These are phyloP conservation scores for Exophiala oligosperma DNA, from an alignment of 2,329 filamentous ascomycete species.

Conservation along the genomic window DNA sequence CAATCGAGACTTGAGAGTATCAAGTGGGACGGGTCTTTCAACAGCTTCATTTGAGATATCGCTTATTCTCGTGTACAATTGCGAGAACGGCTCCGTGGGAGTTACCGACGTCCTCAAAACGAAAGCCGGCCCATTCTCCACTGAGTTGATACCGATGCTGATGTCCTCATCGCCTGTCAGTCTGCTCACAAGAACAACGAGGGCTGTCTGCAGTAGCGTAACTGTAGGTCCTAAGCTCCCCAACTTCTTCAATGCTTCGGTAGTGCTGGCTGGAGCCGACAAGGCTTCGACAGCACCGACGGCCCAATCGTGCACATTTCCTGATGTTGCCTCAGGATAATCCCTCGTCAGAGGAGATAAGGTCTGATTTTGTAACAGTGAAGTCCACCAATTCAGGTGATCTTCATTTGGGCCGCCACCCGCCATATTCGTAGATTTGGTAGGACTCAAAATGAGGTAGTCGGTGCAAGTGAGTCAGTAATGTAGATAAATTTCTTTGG, in stretches of 20 bases:
- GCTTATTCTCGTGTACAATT: conserved; percentile 42
- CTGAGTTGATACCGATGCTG: conserved; percentile 45
- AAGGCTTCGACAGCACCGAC: conserved; percentile 47
- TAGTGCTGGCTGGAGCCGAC: conserved; percentile 37
- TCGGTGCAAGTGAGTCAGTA: too few species aligned
- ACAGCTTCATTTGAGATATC: conserved; percentile 21
- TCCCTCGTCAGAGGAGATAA: conserved; percentile 46
- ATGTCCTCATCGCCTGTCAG: conserved; percentile 53
- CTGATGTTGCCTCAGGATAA: conserved; percentile 40
- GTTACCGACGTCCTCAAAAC: conserved; percentile 46
- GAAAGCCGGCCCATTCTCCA: conserved; percentile 46
- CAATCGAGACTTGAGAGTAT: conserved; percentile 17
- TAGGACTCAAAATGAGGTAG: background rate
- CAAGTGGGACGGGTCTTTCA: conserved; percentile 17
- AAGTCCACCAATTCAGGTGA: conserved; percentile 41
- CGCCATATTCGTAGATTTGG: conserved; percentile 12
- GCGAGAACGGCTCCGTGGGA: conserved; percentile 41
- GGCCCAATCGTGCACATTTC: conserved; percentile 36
- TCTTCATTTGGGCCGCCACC: conserved; percentile 22
- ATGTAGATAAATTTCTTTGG: background rate
- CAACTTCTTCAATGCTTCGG: conserved; percentile 41
- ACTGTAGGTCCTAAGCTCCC: conserved; percentile 36
- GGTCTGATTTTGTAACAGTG: conserved; percentile 43
- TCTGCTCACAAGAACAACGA: conserved; percentile 45
- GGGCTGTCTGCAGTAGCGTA: conserved; percentile 45